A percentile compares a stretch with the other conserved stretches of the same genome.
phyloP scores from a whole-genome alignment of 176 grass and related monocot species.

The Paspalum vaginatum region DNA sequence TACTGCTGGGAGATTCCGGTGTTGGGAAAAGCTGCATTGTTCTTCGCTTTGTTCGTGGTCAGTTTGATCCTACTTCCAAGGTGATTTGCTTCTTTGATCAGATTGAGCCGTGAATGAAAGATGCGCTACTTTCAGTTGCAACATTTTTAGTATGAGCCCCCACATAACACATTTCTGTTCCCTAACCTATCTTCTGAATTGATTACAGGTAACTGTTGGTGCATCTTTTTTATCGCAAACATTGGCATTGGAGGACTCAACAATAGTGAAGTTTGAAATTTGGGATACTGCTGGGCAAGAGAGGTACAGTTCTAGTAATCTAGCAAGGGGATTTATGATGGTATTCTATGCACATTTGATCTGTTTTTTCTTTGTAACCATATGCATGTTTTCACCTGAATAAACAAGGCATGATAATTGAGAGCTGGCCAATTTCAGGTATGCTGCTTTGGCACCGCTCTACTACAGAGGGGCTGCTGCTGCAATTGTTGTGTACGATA shows the following conservation, averaged over 20 bases:
- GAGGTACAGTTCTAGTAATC: conserved; percentile 54
- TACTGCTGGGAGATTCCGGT: conserved; percentile 92
- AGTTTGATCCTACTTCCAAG: conserved; percentile 95
- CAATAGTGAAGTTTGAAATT: conserved; percentile 96
- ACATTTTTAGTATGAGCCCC: neutral
- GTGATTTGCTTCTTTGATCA: conserved; percentile 44
- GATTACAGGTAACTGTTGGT: conserved; percentile 81
- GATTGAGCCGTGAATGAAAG: conserved; percentile 8
- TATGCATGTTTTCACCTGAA: neutral
- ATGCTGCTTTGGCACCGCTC: conserved; percentile 94
- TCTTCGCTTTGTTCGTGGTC: conserved; percentile 94
- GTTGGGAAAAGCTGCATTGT: conserved; percentile 99
- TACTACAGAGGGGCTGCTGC: conserved; percentile 95
- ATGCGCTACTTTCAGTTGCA: conserved; percentile 10
- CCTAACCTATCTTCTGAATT: conserved; percentile 42
- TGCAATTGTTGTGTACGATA: conserved; percentile 92
- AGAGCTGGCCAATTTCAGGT: conserved; percentile 49
- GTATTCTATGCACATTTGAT: conserved; percentile 15
- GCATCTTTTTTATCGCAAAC: conserved; percentile 98
- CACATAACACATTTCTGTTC: conserved; percentile 8
- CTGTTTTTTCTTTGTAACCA: conserved; percentile 22
- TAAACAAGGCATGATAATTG: conserved; percentile 12
- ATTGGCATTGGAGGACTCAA: conserved; percentile 84
- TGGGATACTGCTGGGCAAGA: conserved; percentile 99
- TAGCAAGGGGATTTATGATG: neutral